Evolutionary conservation across 148 eudicot species (phyloP).

Genomic region (Heliosperma pusillum): DNA sequence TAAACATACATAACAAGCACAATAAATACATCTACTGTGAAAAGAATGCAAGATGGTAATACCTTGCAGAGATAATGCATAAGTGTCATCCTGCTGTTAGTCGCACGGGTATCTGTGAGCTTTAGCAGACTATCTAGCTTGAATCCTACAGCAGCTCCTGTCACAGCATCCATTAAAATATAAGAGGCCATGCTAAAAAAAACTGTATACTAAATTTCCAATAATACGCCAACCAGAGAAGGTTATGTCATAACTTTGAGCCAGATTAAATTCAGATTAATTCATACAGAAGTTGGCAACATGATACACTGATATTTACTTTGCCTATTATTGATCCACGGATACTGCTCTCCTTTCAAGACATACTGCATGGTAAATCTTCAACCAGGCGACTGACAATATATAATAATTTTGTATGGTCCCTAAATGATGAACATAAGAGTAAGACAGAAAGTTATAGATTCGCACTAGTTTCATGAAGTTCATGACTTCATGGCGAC

Average conservation of each 20-base stretch:
- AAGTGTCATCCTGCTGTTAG: slow-evolving; percentile 85
- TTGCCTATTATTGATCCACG: neutral
- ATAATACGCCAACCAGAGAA: neutral
- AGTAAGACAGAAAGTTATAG: neutral
- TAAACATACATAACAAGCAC: neutral
- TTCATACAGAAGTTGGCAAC: neutral
- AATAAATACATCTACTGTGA: neutral
- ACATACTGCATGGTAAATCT: neutral
- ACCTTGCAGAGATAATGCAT: slow-evolving; percentile 99
- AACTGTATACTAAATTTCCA: neutral
- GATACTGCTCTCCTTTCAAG: neutral
- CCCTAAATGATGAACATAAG: neutral
- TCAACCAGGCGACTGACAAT: neutral
- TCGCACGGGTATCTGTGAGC: slow-evolving; percentile 92
- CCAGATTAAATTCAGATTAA: neutral
- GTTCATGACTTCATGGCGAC: too few relatives aligned
- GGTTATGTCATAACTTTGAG: neutral
- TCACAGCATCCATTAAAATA: slow-evolving; percentile 9
- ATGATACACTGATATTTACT: neutral
- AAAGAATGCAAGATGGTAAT: slow-evolving; percentile 14
- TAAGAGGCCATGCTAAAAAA: neutral
- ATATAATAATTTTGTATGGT: neutral
- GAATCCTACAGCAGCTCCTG: slow-evolving; percentile 86
- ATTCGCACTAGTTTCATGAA: neutral
- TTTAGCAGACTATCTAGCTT: slow-evolving; percentile 91